phyloP scores from a whole-genome alignment of 2,329 filamentous ascomycete species.

The Akanthomyces muscarius region DNA sequence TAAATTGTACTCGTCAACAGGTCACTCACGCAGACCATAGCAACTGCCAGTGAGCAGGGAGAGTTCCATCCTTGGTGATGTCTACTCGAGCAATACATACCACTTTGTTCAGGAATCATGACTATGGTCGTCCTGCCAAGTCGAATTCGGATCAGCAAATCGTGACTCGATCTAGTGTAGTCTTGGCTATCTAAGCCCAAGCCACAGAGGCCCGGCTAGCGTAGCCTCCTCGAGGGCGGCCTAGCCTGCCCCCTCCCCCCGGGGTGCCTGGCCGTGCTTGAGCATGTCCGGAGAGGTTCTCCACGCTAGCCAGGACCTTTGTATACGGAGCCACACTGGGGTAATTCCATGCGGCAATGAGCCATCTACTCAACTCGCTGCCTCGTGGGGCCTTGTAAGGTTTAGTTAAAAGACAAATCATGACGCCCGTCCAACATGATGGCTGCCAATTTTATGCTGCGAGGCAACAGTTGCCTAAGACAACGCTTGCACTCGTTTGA shows the following conservation, averaged over 20 bases:
- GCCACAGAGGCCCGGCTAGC: background rate
- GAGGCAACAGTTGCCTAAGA: too few species aligned
- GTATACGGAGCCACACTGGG: background rate
- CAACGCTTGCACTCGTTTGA: too few species aligned
- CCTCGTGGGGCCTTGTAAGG: too few species aligned
- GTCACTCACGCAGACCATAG: background rate
- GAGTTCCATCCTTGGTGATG: too few species aligned
- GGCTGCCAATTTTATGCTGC: too few species aligned
- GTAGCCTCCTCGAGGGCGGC: background rate
- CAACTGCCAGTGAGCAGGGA: too few species aligned
- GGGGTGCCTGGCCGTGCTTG: background rate
- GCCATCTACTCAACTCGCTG: too few species aligned
- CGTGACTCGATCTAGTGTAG: background rate
- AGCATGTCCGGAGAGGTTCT: background rate
- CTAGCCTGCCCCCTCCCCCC: too few species aligned
- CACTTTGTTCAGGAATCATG: background rate
- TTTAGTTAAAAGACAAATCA: too few species aligned
- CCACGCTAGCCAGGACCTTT: background rate
- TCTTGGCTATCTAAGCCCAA: constrained; percentile 6
- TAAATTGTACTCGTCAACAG: background rate
- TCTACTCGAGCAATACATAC: too few species aligned
- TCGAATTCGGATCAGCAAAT: background rate
- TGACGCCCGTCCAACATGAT: too few species aligned
- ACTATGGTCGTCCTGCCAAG: background rate
- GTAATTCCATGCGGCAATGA: too few species aligned